Percentiles rank a stretch among this genome's conserved stretches.
phyloP scores from a whole-genome alignment of 352 stramenopile species.

The Poterioochromonas sp. region DNA sequence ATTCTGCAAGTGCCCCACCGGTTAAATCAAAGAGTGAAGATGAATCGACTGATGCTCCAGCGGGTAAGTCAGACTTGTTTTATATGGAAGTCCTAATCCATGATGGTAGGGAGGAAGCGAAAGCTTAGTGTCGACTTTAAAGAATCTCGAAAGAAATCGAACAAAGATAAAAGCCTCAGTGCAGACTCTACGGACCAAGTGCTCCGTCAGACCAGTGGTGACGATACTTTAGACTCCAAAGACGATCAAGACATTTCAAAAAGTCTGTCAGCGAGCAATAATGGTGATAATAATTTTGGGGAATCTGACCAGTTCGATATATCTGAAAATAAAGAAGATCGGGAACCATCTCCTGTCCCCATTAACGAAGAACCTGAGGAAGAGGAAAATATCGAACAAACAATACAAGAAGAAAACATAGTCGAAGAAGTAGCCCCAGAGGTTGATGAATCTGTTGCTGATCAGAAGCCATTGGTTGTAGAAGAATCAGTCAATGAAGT shows the following conservation, averaged over 20 bases:
- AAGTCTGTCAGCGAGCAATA: not conserved
- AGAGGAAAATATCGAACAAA: too few species aligned
- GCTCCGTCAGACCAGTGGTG: too few species aligned
- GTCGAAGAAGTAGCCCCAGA: not conserved
- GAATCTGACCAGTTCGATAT: not conserved
- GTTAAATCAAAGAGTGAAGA: not conserved
- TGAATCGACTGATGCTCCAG: not conserved
- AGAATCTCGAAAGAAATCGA: not conserved
- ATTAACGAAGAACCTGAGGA: not conserved
- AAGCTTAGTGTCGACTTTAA: not conserved
- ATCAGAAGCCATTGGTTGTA: too few species aligned
- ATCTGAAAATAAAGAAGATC: not conserved
- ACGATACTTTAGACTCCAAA: too few species aligned
- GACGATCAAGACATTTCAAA: too few species aligned
- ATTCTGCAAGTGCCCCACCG: not conserved
- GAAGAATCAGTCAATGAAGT: too few species aligned
- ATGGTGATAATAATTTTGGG: not conserved
- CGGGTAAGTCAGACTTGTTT: not conserved
- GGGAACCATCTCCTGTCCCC: not conserved
- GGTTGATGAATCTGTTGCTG: not conserved
- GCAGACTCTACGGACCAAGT: too few species aligned
- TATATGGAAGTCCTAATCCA: not conserved
- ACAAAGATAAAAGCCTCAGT: not conserved
- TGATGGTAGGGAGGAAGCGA: not conserved
- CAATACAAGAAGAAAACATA: not conserved